Percentiles rank a stretch among this genome's conserved stretches.
phyloP scores from a whole-genome alignment of 2,329 filamentous ascomycete genomes.

The Cladophialophora chaetospira region DNA sequence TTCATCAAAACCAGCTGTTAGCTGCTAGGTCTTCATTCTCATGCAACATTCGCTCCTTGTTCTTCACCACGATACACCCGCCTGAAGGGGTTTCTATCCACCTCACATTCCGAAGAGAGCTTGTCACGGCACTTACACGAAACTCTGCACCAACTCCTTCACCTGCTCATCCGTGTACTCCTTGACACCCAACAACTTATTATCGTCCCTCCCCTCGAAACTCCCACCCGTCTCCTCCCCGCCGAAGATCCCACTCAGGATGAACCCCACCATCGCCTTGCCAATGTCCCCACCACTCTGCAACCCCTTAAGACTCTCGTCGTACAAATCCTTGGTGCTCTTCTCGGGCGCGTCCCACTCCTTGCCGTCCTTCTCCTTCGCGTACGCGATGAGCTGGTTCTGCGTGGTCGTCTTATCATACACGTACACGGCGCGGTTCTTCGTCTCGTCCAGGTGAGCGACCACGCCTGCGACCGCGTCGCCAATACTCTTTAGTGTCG shows the following conservation, averaged over 20 bases:
- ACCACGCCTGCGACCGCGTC: slow-evolving; percentile 54
- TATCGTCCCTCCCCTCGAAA: slow-evolving; percentile 39
- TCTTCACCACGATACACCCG: no score
- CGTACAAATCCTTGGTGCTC: slow-evolving; percentile 15
- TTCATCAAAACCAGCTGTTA: no score
- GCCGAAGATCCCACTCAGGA: slow-evolving; percentile 39
- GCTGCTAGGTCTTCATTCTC: no score
- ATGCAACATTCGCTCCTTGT: no score
- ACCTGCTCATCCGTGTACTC: slow-evolving; percentile 40
- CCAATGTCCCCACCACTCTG: slow-evolving; percentile 27
- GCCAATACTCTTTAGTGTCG: slow-evolving; percentile 52
- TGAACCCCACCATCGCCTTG: slow-evolving; percentile 36
- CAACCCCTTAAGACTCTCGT: slow-evolving; percentile 39
- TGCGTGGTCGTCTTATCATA: slow-evolving; percentile 51
- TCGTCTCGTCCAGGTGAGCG: slow-evolving; percentile 52
- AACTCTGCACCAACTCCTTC: slow-evolving; percentile 33
- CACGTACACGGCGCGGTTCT: slow-evolving; percentile 54
- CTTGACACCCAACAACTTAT: slow-evolving; percentile 44
- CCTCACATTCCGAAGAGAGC: not conserved
- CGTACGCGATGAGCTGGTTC: slow-evolving; percentile 41
- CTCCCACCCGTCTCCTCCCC: slow-evolving; percentile 34
- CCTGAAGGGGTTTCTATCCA: not conserved
- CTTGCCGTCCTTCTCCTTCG: slow-evolving; percentile 38
- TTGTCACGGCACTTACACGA: slow-evolving; percentile 13
- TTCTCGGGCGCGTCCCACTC: slow-evolving; percentile 25